Base-by-base conservation (phyloP, 306 rosid species). In the Sechiopsis laciniata region DNA sequence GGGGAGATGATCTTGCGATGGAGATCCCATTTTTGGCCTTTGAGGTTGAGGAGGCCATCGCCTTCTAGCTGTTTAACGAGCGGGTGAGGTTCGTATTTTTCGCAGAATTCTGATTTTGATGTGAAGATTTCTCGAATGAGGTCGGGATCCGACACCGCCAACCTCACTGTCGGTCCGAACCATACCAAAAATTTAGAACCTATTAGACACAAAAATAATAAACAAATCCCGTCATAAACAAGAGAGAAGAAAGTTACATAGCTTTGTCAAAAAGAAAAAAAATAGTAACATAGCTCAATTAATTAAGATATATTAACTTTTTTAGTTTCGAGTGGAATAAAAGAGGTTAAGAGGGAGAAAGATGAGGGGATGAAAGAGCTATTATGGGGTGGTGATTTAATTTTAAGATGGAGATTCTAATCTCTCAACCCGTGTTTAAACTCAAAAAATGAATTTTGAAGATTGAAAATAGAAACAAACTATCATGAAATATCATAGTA, bases 61-160 rank as follows among this genome's bases (percentile, higher is more conserved):
- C 99, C 99, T 86, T 95, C 99, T 0, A 95, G 90, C 85, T 89
- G 95, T 82, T 89, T 95, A 56, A 95, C 88, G 7, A 95, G 97
- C 5, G 99, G 99, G 77, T 95, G 99, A 40, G 99, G 95, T 64
- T 95, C 99, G 37, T 88, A 88, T 77, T 95, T 95, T 76, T 95
- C 99, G 37, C 91, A 95, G 46, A 80, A 81, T 81, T 95, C 97
- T 29, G 97, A 85, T 75, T 89, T 95, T 59, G 99, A 89, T 60
- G 85, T 82, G 85, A 95, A 95, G 42, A 95, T 88, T 83, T 95
- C 99, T 21, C 97, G 76, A 48, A 95, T 88, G 24, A 91, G 88
- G 86, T 85, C 96, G 15, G 99, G 99, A 79, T 95, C 96, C 58
- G 99, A 84, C 17, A 91, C 88, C 0, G 97, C 83, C 24, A 95